Conservation (phyloP, 441 rosid genomes). For the Arabidopsis hybrid region DNA sequence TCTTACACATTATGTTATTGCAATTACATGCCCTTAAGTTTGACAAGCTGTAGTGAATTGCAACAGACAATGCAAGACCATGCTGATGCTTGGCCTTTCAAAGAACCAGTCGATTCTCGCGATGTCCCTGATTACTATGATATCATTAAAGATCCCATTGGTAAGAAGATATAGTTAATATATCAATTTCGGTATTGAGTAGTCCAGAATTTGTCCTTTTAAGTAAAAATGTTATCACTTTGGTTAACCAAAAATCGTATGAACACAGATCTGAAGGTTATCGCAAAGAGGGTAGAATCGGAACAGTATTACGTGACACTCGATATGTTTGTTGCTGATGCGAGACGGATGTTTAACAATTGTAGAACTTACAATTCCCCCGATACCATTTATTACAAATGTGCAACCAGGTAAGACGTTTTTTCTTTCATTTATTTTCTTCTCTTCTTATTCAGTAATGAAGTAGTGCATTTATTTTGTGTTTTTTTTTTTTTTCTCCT, state of each 20-base stretch:
- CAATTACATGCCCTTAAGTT: slow-evolving; percentile 8
- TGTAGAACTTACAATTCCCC: slow-evolving; percentile 92
- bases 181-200: neutral
- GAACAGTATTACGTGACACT: slow-evolving; percentile 93
- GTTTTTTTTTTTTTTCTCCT: too few species aligned
- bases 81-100: slow-evolving; percentile 97
- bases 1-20: neutral
- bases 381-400: slow-evolving; percentile 89
- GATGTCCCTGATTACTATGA: slow-evolving; percentile 99
- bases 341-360: slow-evolving; percentile 89
- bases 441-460: slow-evolving; percentile 10
- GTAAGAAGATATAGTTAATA: slow-evolving; percentile 55
- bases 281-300: slow-evolving; percentile 88
- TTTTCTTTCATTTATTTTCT: neutral
- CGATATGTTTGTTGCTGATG: slow-evolving; percentile 97
- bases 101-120: slow-evolving; percentile 94
- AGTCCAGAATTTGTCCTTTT: neutral
- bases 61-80: slow-evolving; percentile 92
- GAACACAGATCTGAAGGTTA: slow-evolving; percentile 85
- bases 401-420: slow-evolving; percentile 71
- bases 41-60: slow-evolving; percentile 36
- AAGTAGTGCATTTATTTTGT: neutral
- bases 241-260: slow-evolving; percentile 19
- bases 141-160: slow-evolving; percentile 98
- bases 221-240: neutral